Conservation (phyloP, 2,329 filamentous ascomycete genomes). For the Sporothrix pallida region DNA sequence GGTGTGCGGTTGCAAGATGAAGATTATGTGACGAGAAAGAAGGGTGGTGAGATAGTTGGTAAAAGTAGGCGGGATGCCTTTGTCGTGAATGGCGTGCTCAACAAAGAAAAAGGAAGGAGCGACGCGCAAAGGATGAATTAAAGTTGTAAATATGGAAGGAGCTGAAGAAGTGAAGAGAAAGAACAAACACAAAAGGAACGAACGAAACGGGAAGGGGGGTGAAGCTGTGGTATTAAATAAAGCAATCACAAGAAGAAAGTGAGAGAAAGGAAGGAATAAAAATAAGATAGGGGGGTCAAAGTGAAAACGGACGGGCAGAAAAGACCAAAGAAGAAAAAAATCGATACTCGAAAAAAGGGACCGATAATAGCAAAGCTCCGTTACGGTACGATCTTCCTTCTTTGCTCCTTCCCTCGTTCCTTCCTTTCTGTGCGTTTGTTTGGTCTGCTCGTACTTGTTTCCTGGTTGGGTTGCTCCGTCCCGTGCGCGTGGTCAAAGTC, state of each 20-base stretch:
- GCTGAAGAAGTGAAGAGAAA: not conserved
- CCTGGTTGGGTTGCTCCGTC: not conserved
- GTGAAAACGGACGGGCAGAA: not conserved
- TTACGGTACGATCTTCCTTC: not conserved
- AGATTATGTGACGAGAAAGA: not conserved
- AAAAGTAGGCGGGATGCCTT: not conserved
- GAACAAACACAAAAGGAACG: conserved; percentile 1
- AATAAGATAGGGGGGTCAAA: not conserved
- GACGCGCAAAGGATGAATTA: not conserved
- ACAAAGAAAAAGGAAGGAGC: not conserved
- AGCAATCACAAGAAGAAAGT: not conserved
- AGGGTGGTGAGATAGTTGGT: not conserved
- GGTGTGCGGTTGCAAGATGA: not conserved
- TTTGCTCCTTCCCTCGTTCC: not conserved
- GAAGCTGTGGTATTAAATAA: conserved; percentile 20
- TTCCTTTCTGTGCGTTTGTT: not conserved
- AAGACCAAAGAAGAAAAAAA: not conserved
- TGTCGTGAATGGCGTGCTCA: not conserved
- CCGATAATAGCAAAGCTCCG: not conserved
- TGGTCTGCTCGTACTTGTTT: not conserved
- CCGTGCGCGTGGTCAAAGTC: conserved; percentile 5
- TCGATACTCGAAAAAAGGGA: not conserved
- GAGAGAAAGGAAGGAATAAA: not conserved
- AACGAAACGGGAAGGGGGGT: not conserved
- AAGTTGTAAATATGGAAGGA: not conserved